phyloP scores from a whole-genome alignment of 495 filamentous ascomycete species.

The Neurospora sp. region DNA sequence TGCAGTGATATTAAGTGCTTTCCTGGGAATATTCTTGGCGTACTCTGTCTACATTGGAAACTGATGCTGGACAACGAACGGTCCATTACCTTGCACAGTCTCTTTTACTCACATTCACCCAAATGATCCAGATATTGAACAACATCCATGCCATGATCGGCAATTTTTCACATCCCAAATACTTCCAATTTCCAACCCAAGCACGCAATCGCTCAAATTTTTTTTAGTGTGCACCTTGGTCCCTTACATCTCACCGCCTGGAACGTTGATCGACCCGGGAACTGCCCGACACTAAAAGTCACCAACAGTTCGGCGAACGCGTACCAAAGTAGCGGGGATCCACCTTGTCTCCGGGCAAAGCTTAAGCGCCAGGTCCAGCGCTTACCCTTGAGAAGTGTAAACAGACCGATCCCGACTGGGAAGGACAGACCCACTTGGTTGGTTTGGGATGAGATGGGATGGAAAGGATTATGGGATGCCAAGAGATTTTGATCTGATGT shows the following conservation, averaged over 20 bases:
- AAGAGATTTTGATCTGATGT: not conserved
- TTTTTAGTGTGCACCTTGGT: not conserved
- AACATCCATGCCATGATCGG: not conserved
- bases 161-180: not conserved
- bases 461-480: not conserved
- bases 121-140: not conserved
- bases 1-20: not conserved
- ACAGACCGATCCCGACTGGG: not conserved
- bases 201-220: not conserved
- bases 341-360: not conserved
- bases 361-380: not conserved
- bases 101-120: not conserved
- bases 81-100: not conserved
- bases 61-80: not conserved
- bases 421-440: not conserved
- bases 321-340: not conserved
- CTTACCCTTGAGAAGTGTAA: not conserved
- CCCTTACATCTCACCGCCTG: not conserved
- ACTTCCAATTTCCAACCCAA: not conserved
- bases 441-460: not conserved
- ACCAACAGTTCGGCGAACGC: not conserved
- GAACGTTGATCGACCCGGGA: not conserved
- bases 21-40: not conserved
- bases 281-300: not conserved
- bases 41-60: not conserved